Evolutionary conservation across 805 yeast genomes (phyloP).

Genomic region (Komagataella populi): DNA sequence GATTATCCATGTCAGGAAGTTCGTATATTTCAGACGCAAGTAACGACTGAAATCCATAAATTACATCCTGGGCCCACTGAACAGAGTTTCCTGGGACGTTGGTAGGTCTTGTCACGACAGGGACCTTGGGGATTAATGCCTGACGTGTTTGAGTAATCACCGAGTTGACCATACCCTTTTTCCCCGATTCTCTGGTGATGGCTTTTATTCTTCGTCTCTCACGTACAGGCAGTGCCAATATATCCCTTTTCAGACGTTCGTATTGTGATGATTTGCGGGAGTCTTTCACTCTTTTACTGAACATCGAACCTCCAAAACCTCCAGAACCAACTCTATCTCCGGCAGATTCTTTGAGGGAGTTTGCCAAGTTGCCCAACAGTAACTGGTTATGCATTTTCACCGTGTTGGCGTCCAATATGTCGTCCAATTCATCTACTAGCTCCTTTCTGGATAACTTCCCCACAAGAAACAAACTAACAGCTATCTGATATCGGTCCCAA

Average conservation of each 20-base stretch:
- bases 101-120: slow-evolving; percentile 43
- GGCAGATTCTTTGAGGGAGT: slow-evolving; percentile 68
- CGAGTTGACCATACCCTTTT: slow-evolving; percentile 59
- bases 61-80: slow-evolving; percentile 88
- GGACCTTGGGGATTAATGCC: slow-evolving; percentile 71
- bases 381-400: slow-evolving; percentile 71
- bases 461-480: slow-evolving; percentile 59
- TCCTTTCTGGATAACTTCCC: slow-evolving; percentile 75
- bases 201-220: slow-evolving; percentile 78
- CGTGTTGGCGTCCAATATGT: slow-evolving; percentile 36
- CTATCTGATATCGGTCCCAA: slow-evolving; percentile 81
- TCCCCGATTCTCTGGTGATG: slow-evolving; percentile 74
- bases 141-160: slow-evolving; percentile 58
- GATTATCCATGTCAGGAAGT: slow-evolving; percentile 63
- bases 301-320: slow-evolving; percentile 37
- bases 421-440: slow-evolving; percentile 41
- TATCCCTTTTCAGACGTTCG: slow-evolving; percentile 72
- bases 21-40: slow-evolving; percentile 67
- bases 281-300: slow-evolving; percentile 32
- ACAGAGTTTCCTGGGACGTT: slow-evolving; percentile 29
- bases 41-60: slow-evolving; percentile 74
- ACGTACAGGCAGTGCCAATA: slow-evolving; percentile 70
- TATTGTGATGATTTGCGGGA: slow-evolving; percentile 54
- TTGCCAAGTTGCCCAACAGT: slow-evolving; percentile 69
- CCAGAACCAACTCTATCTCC: slow-evolving; percentile 34